Evolutionary conservation across 805 yeast species (phyloP), one percentile per base, ranked within the genome.

Genomic region (Maudiozyma saulgeensis): DNA sequence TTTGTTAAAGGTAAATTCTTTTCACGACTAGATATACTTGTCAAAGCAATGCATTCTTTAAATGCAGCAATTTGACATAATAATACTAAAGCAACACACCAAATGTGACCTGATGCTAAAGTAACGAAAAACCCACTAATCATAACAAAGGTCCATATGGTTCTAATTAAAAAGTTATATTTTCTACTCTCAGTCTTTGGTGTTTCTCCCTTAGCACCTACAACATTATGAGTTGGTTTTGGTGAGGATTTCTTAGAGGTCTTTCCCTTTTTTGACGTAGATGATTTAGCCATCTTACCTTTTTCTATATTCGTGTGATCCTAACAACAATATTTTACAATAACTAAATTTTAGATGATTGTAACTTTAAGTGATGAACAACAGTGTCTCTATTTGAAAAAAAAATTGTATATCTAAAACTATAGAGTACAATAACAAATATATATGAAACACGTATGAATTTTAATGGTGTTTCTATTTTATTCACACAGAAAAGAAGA

Each of bases 101-200:
- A 81, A 48, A 85, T 70, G 63, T 90, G 98, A 41, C 99, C 99
- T 9, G 90, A 78, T 28, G 86, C 81, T 44, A 90, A 70, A 25
- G 85, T 74, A 38, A 76, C 68, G 52, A 87, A 79, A 67, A 89
- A 84, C 6, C 80, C 80, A 16, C 73, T 67, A 52, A 93, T 83
- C 97, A 93, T 90, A 16, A 93, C 88, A 58, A 93, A 67, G 0
- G 97, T 86, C 98, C 98, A 93, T 44, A 86, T 73, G 3, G 98
- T 83, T 57, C 99, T 80, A 25, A 89, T 87, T 44, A 89, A 64
- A 61, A 93, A 89, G 41, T 62, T 63, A 43, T 59, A 58, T 38
- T 55, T 55, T 49, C 57, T 64, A 38, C 51, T 59, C 34, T 59
- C 63, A 37, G 51, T 56, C 46, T 34, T 45, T 45, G 49, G 35